A percentile compares a stretch with the other conserved stretches of the same genome.
phyloP scores from a whole-genome alignment of 345 rosid species.

The Crucihimalaya himalaica region DNA sequence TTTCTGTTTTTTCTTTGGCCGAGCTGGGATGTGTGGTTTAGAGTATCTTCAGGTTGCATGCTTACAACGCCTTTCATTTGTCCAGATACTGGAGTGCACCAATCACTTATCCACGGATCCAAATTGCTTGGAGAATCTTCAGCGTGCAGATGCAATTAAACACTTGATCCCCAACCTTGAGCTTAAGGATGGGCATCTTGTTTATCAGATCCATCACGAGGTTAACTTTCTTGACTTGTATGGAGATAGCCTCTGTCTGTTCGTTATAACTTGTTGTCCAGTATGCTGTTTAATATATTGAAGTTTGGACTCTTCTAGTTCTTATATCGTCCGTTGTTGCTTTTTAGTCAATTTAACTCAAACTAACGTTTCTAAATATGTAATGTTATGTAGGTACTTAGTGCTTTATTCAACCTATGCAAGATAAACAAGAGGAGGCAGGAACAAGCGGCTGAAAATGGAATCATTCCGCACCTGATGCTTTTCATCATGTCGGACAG shows the following conservation, averaged over 20 bases:
- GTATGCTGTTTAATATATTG: conserved; percentile 6
- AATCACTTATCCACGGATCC: conserved; percentile 92
- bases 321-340: background rate
- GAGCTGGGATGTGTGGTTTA: conserved; percentile 5
- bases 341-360: conserved; percentile 10
- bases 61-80: conserved; percentile 25
- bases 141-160: conserved; percentile 96
- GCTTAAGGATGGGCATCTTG: conserved; percentile 78
- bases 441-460: conserved; percentile 99
- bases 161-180: conserved; percentile 96
- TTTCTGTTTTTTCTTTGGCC: background rate
- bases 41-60: conserved; percentile 16
- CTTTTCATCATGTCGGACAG: conserved; percentile 75
- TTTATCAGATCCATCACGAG: conserved; percentile 78
- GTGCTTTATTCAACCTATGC: conserved; percentile 94
- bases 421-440: conserved; percentile 99
- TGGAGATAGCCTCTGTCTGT: conserved; percentile 10
- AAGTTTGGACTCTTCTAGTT: conserved; percentile 2
- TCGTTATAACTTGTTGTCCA: conserved; percentile 14
- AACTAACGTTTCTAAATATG: background rate
- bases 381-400: conserved; percentile 72
- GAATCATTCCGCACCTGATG: conserved; percentile 98
- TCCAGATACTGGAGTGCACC: conserved; percentile 79
- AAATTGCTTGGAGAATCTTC: conserved; percentile 96
- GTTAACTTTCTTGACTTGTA: conserved; percentile 49